Evolutionary conservation across 2,329 filamentous ascomycete species (phyloP).

Genomic region (Diaporthe longicolla): DNA sequence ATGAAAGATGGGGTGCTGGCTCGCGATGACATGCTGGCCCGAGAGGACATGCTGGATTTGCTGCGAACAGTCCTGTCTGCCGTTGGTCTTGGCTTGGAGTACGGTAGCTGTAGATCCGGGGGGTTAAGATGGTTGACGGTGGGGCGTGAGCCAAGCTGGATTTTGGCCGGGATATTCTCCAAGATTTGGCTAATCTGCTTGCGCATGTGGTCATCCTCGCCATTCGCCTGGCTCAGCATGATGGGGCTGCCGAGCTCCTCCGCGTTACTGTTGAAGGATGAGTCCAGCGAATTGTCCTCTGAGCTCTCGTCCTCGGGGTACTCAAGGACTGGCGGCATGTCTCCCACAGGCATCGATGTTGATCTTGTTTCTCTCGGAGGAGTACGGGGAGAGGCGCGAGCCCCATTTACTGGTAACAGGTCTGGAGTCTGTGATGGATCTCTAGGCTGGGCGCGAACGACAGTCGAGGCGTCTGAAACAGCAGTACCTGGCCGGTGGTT

Average conservation of each 20-base stretch:
- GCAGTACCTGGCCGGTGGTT: constrained; percentile 25
- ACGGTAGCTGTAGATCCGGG: constrained; percentile 68
- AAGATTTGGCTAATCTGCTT: constrained; percentile 86
- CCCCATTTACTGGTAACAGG: constrained; percentile 23
- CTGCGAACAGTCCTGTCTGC: constrained; percentile 59
- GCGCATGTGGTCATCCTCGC: constrained; percentile 78
- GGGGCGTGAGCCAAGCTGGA: constrained; percentile 76
- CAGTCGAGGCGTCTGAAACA: constrained; percentile 18
- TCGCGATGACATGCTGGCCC: constrained; percentile 58
- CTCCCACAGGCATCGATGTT: constrained; percentile 59
- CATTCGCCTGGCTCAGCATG: constrained; percentile 53
- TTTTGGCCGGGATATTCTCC: constrained; percentile 82
- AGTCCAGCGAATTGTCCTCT: constrained; percentile 59
- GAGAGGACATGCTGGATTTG: constrained; percentile 63
- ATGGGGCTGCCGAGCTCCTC: constrained; percentile 53
- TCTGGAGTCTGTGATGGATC: constrained; percentile 39
- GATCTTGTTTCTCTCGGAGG: constrained; percentile 49
- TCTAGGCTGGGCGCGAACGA: constrained; percentile 13
- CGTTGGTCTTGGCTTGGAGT: constrained; percentile 51
- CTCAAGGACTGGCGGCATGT: constrained; percentile 61
- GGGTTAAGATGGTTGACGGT: constrained; percentile 69
- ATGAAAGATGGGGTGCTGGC: constrained; percentile 78
- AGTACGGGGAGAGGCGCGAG: constrained; percentile 34
- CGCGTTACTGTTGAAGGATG: constrained; percentile 61
- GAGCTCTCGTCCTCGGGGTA: constrained; percentile 58